Percentiles rank a stretch among this genome's conserved stretches.
These are phyloP conservation scores for Termitomyces sp. DNA, from an alignment of 768 basidiomycete species.

Conservation along the genomic window DNA sequence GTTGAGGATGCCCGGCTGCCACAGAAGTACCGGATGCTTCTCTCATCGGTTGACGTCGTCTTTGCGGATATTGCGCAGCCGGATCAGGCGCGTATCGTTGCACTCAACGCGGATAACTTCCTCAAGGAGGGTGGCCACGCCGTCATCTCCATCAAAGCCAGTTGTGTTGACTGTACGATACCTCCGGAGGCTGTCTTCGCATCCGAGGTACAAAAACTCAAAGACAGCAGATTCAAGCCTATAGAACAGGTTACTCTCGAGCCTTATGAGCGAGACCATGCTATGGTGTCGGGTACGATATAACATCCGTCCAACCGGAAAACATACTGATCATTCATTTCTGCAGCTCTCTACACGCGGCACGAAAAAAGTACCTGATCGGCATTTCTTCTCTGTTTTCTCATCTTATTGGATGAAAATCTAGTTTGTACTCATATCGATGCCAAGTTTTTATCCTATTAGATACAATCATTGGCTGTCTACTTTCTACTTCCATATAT, in stretches of 20 bases:
- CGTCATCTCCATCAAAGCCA: slow-evolving; percentile 98
- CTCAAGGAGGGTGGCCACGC: slow-evolving; percentile 89
- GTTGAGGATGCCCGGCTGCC: slow-evolving; percentile 97
- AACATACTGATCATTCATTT: background rate
- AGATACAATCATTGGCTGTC: slow-evolving; percentile 7
- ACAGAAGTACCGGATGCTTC: slow-evolving; percentile 94
- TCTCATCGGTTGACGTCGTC: slow-evolving; percentile 93
- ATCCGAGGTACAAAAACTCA: slow-evolving; percentile 75
- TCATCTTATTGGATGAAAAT: slow-evolving; percentile 4
- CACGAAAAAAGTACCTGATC: slow-evolving; percentile 18
- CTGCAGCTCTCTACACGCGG: slow-evolving; percentile 21
- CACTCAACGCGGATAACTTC: slow-evolving; percentile 91
- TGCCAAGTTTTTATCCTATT: slow-evolving; percentile 2
- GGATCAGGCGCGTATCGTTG: slow-evolving; percentile 96
- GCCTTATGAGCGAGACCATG: slow-evolving; percentile 87
- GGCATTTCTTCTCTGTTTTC: slow-evolving; percentile 3
- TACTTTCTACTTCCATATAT: slow-evolving; percentile 6
- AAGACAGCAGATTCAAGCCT: slow-evolving; percentile 81
- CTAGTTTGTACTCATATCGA: slow-evolving; percentile 10
- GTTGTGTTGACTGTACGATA: slow-evolving; percentile 96
- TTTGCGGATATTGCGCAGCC: slow-evolving; percentile 99
- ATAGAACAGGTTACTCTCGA: slow-evolving; percentile 95
- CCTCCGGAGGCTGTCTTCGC: slow-evolving; percentile 89
- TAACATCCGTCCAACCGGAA: background rate
- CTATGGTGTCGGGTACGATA: slow-evolving; percentile 76